phyloP scores from a whole-genome alignment of 1,284 basidiomycete species.

The Neotropicomus parvogracilis region DNA sequence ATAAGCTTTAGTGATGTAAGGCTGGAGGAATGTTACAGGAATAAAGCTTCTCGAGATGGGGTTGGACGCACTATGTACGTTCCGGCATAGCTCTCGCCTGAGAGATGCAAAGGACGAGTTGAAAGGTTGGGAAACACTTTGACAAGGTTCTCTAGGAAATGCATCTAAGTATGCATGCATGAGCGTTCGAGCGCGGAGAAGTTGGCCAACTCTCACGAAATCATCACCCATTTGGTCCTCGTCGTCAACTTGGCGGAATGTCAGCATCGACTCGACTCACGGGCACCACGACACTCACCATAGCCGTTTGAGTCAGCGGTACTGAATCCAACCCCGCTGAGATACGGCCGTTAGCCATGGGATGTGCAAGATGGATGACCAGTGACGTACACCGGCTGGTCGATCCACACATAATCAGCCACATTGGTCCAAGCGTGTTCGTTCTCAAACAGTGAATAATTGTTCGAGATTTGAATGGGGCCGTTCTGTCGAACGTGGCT shows the following conservation, averaged over 20 bases:
- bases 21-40: conserved; percentile 37
- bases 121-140: conserved; percentile 63
- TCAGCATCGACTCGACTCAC: conserved; percentile 1
- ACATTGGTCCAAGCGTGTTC: conserved; percentile 55
- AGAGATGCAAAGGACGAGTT: conserved; percentile 56
- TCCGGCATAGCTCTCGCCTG: conserved; percentile 68
- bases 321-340: conserved; percentile 59
- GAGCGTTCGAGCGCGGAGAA: neutral
- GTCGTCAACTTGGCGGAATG: conserved; percentile 44
- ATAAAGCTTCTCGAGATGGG: neutral
- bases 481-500: conserved; percentile 49
- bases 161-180: conserved; percentile 46
- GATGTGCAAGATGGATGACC: neutral
- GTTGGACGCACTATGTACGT: conserved; percentile 51
- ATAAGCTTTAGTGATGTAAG: conserved; percentile 71
- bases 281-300: conserved; percentile 35
- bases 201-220: conserved; percentile 47
- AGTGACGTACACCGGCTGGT: conserved; percentile 61
- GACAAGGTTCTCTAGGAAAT: conserved; percentile 63
- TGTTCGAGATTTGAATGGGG: conserved; percentile 51
- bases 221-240: conserved; percentile 68
- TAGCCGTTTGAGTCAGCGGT: conserved; percentile 61
- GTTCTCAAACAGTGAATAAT: conserved; percentile 50
- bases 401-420: conserved; percentile 69
- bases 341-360: conserved; percentile 9